Evolutionary conservation across 345 rosid species (phyloP), one percentile per base, ranked within the genome.

Genomic region (Euclidium syriacum): DNA sequence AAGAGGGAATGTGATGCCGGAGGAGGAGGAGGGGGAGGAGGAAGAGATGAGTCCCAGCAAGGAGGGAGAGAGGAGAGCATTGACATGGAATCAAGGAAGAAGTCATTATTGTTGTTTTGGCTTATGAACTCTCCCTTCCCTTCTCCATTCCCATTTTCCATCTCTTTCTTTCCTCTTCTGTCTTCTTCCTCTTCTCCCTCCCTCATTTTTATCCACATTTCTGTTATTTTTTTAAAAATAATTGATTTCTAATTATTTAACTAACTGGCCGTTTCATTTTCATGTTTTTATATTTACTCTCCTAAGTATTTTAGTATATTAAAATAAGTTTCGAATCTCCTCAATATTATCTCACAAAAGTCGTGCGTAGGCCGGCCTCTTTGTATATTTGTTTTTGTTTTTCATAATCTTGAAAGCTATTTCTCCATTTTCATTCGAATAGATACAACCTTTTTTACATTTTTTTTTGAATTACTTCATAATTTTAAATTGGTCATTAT

Each of bases 51-150:
- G 67, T 80, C 86, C 67, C 79, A 52, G 3, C 75, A 72, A 8
- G 75, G 71, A 55, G 95, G 87, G 25, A 83, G 72, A 48, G 83
- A 40, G 7, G 96, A 85, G 46, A 89, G 83, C 85, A 92, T 85
- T 63, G 88, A 91, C 86, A 92, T 86, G 63, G 88, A 94, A 23
- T 84, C 90, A 10, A 88, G 85, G 68, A 91, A 88, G 49, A 80
- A 91, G 64, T 88, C 95, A 18, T 71, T 72, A 32, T 32, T 68
- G 11, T 75, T 71, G 11, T 75, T 71, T 63, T 70, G 74, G 57
- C 62, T 70, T 29, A 62, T 20, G 63, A 70, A 70, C 36, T 70
- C 74, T 62, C 68, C 68, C 25, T 70, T 70, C 54, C 58, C 64
- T 55, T 70, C 74, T 62, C 64, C 74, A 63, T 54, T 70, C 1